These are phyloP conservation scores for Pholiota conissans DNA, from an alignment of 768 basidiomycete species.

Conservation along the genomic window DNA sequence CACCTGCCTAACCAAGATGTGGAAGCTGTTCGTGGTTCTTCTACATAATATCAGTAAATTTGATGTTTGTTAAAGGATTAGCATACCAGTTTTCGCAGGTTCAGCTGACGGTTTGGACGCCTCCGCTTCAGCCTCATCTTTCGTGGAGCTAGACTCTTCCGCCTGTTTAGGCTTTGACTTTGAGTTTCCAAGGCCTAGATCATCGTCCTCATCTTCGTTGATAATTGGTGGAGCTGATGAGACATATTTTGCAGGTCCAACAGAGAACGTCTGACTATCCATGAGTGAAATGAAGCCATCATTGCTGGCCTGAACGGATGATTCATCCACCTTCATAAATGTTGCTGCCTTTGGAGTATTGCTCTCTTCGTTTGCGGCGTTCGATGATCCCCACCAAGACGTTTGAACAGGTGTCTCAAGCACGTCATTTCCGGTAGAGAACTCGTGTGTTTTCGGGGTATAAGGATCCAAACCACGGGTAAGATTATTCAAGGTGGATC, in stretches of 20 bases:
- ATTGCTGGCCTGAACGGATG: conserved; percentile 36
- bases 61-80: not conserved
- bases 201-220: conserved; percentile 75
- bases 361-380: conserved; percentile 29
- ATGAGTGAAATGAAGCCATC: conserved; percentile 83
- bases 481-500: conserved; percentile 35
- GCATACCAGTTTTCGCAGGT: conserved; percentile 15
- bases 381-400: conserved; percentile 64
- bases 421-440: conserved; percentile 30
- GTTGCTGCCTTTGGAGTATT: conserved; percentile 70
- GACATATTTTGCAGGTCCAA: conserved; percentile 27
- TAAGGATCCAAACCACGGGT: conserved; percentile 10
- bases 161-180: conserved; percentile 39
- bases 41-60: not conserved
- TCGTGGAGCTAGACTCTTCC: conserved; percentile 25
- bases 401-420: conserved; percentile 38
- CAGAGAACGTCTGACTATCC: conserved; percentile 55
- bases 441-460: conserved; percentile 5
- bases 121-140: conserved; percentile 7
- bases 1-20: conserved; percentile 82
- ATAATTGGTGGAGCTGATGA: conserved; percentile 11
- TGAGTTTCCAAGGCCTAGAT: conserved; percentile 88
- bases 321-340: conserved; percentile 57
- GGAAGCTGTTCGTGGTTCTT: conserved; percentile 15
- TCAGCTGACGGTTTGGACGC: conserved; percentile 16